A percentile compares a stretch with the other conserved stretches of the same genome.
Conservation (phyloP, 345 rosid genomes). For the Aquilaria malaccensis region DNA sequence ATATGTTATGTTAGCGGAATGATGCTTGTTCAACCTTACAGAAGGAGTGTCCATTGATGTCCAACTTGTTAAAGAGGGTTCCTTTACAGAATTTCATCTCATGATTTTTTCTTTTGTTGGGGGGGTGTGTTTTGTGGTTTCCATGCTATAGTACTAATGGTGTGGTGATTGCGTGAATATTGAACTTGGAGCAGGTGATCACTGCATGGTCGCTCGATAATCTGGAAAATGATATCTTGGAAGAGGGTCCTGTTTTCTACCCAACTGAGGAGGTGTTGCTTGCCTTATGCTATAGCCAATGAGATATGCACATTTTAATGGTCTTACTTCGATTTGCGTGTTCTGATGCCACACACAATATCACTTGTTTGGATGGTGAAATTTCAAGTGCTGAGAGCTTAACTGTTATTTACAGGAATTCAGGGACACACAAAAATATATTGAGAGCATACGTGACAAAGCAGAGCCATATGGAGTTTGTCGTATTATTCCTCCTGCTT, state of each 20-base stretch:
- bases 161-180: constrained; percentile 3
- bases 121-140: neutral
- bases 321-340: constrained; percentile 10
- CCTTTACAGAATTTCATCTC: constrained; percentile 12
- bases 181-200: constrained; percentile 30
- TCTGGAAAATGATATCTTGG: constrained; percentile 28
- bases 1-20: neutral
- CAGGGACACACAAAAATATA: constrained; percentile 44
- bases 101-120: constrained; percentile 4
- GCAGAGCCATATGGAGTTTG: constrained; percentile 65
- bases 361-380: constrained; percentile 7
- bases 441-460: constrained; percentile 43
- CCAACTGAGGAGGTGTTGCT: constrained; percentile 59
- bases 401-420: constrained; percentile 51
- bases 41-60: no score
- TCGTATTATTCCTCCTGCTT: constrained; percentile 65
- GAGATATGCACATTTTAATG: constrained; percentile 12
- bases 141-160: neutral
- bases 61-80: constrained; percentile 6
- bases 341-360: constrained; percentile 12
- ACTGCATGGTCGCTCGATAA: constrained; percentile 27
- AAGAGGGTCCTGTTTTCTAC: constrained; percentile 55
- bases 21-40: neutral
- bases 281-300: constrained; percentile 10
- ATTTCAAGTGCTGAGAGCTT: constrained; percentile 16